These are phyloP conservation scores for Suillus occidentalis DNA, from an alignment of 768 basidiomycete genomes.

Conservation along the genomic window DNA sequence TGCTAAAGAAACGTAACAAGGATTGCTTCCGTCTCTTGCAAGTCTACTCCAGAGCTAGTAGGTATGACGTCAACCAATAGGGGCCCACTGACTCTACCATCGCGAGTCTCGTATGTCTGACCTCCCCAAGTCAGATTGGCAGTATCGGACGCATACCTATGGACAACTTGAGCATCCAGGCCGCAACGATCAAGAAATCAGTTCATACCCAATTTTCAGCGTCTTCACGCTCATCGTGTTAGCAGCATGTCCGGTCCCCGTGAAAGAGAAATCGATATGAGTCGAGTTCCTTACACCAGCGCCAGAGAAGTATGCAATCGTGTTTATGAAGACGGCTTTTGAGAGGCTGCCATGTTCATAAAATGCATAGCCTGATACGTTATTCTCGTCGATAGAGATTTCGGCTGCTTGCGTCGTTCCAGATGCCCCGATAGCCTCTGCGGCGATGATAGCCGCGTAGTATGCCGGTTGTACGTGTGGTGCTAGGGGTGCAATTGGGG, in stretches of 20 bases:
- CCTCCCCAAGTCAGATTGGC: constrained; percentile 56
- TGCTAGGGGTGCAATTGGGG: constrained; percentile 48
- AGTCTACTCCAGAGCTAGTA: constrained; percentile 41
- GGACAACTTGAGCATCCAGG: not conserved
- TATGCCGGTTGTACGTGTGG: constrained; percentile 68
- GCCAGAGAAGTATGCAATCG: constrained; percentile 45
- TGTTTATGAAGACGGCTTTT: constrained; percentile 61
- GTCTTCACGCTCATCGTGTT: constrained; percentile 45
- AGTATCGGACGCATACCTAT: constrained; percentile 50
- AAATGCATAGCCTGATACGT: constrained; percentile 44
- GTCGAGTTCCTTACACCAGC: constrained; percentile 22
- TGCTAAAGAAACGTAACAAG: constrained; percentile 25
- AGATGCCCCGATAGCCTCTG: constrained; percentile 54
- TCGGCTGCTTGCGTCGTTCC: constrained; percentile 45
- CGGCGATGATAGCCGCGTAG: constrained; percentile 62
- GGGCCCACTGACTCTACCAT: constrained; percentile 42
- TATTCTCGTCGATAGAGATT: constrained; percentile 44
- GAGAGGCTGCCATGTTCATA: constrained; percentile 5
- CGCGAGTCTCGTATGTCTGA: constrained; percentile 44
- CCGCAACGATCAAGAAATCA: not conserved
- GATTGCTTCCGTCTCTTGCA: constrained; percentile 49
- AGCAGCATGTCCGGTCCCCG: not conserved
- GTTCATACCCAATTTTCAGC: constrained; percentile 43
- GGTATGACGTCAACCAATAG: constrained; percentile 28
- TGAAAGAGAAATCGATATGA: constrained; percentile 4